Evolutionary conservation across 2,329 filamentous ascomycete genomes (phyloP), one percentile per base, ranked within the genome.

Genomic region (Pseudogymnoascus sp.): DNA sequence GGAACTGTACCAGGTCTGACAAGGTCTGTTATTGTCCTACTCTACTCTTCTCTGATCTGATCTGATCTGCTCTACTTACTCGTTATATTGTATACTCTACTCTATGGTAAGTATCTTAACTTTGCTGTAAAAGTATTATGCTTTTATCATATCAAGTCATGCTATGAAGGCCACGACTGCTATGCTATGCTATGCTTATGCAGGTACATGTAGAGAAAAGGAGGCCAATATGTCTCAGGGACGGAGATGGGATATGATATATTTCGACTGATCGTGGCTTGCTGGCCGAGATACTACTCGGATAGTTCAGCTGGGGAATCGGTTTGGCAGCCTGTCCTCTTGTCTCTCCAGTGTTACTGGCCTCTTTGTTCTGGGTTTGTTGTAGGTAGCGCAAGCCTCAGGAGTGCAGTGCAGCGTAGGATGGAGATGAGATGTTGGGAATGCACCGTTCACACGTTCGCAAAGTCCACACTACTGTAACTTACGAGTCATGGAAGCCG

Each of bases 401-500:
- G 42, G 42, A 52, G 14, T 52, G 42, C 42, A 52, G 42, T 28
- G 42, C 42, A 52, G 23, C 14, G 23, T 14, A 52, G 23, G 23
- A 28, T 52, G 23, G 42, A 30, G 42, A 52, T 16, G 42, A 49
- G 4, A n/a, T 49, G 42, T 49, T 49, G 42, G 42, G 42, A 12
- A 49, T 9, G 42, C 42, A 49, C 42, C 42, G 42, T 49, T 49
- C 42, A 28, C 42, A 49, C 23, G 23, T 52, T 52, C 42, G n/a
- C 42, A 30, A 30, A 52, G 42, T 28, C 42, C 42, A 52, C 42
- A 52, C 42, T 52, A 52, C 23, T 52, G 42, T 28, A 9, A 11
- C 42, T 52, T 52, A 52, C 42, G 42, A 52, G 42, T 52, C 42
- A 52, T 52, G 42, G 23, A 52, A 52, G 42, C 42, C 42, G 42